Base-by-base conservation (phyloP, 129 eudicot genomes). In the Helianthus tuberosus region DNA sequence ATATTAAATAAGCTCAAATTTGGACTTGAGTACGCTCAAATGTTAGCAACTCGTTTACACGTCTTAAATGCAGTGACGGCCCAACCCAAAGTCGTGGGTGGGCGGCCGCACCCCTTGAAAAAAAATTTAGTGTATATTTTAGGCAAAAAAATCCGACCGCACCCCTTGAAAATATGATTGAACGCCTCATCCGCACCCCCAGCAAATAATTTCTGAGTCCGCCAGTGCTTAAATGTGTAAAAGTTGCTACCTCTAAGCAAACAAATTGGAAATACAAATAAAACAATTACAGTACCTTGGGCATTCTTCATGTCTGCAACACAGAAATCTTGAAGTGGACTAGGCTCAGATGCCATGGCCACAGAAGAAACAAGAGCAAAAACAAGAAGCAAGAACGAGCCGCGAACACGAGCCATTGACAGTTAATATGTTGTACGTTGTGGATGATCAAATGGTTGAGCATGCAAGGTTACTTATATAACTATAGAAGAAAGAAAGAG, bases 261-360 rank as follows among this genome's bases (percentile, higher is more conserved):
- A 10, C 41, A 39, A n/a, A 32, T 6, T 2, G 0, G 0, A 76
- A 27, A 66, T 25, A 55, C 5, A 8, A 68, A 32, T 58, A 48
- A 3, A 16, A 8, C 11, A 8, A 47, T 12, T 6, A n/a, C 1
- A 0, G 36, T 68, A 80, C 84, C 84, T 74, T 75, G 84, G 23
- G 61, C 70, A 9, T 16, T 76, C 8, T 39, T 29, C 35, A 29
- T 58, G 66, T 65, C 73, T 3, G 82, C 86, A 8, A 82, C 86
- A 51, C 86, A 82, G 5, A 82, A 82, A 57, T 82, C 86, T 77
- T 82, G 82, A 57, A 82, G 86, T 17, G 85, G 85, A 9, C 79
- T 67, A 10, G 58, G 82, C 14, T 72, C 82, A 3, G 79, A 8
- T 20, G 82, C 79, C 53, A 60, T 25, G 23, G 72, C 72, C 3